Evolutionary conservation across 1,284 basidiomycete genomes (phyloP), one percentile per base, ranked within the genome.

Genomic region (Trametes pubescens): DNA sequence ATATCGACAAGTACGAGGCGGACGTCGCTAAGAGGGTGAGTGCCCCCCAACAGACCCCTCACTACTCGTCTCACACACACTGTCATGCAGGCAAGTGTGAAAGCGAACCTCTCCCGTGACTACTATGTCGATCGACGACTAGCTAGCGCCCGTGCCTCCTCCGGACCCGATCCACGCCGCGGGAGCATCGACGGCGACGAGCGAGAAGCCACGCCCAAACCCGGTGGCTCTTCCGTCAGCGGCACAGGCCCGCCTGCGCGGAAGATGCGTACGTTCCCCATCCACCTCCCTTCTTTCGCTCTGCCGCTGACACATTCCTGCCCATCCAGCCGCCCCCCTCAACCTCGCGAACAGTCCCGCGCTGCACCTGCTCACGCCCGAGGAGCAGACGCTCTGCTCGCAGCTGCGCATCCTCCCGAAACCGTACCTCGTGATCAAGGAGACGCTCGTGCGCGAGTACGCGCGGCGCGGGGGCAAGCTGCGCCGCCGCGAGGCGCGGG

Each of bases 351-450:
- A 95, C 74, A 92, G 91, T 69, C 92, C 92, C 3, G 92, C 90
- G 2, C 81, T 97, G 11, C 94, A 97, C 73, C 85, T 98, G 13
- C 89, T 98, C 67, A 93, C 93, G 0, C 83, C 88, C 5, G 89
- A 90, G 29, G 96, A 98, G 78, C 92, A 95, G 77, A 82, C 85
- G 0, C 86, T 98, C n/a, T 98, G 96, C 76, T 93, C 94, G 3
- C 85, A 86, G 59, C 82, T 98, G 18, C 90, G 94, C 6, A 95
- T 98, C 64, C 82, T 97, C 43, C 96, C 96, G 0, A 94, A 94
- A 72, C 94, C 95, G 1, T 98, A 96, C 77, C 86, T 98, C 51
- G 87, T 91, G 62, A 93, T 98, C 80, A 98, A 98, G 76, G 94
- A 97, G 77, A 92, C 91, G 9, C 86, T 97, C 49, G 89, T 98